A percentile compares a stretch with the other conserved stretches of the same genome.
These are phyloP conservation scores for Jamesozyma piceae DNA, from an alignment of 805 yeast genomes.

Conservation along the genomic window DNA sequence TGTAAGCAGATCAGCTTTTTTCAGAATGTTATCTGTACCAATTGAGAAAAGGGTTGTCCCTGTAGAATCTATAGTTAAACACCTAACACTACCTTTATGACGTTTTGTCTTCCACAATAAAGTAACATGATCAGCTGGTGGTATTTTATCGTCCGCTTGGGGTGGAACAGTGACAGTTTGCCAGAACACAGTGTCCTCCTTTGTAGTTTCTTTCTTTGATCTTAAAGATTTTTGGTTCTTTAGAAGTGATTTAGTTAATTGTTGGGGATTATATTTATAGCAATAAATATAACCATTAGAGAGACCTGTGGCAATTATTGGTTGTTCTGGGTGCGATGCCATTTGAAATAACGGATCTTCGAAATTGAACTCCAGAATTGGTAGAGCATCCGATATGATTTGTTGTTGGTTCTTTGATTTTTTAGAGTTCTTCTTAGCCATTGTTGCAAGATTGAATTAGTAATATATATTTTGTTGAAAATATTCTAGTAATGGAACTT, in stretches of 20 bases:
- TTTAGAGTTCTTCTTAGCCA: slow-evolving; percentile 12
- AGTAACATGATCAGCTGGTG: slow-evolving; percentile 26
- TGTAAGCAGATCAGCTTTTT: slow-evolving; percentile 57
- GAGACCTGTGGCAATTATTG: slow-evolving; percentile 59
- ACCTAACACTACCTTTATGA: slow-evolving; percentile 82
- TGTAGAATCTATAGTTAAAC: slow-evolving; percentile 47
- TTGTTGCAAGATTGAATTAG: neutral
- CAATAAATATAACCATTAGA: slow-evolving; percentile 72
- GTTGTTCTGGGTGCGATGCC: slow-evolving; percentile 69
- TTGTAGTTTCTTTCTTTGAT: slow-evolving; percentile 20
- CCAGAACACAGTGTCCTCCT: slow-evolving; percentile 34
- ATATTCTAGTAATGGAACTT: neutral
- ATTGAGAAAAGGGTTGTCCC: slow-evolving; percentile 51
- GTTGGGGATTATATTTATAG: slow-evolving; percentile 45
- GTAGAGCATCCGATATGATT: slow-evolving; percentile 13
- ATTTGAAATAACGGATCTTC: slow-evolving; percentile 64
- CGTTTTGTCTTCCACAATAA: slow-evolving; percentile 75
- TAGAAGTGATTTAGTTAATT: slow-evolving; percentile 30
- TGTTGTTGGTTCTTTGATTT: slow-evolving; percentile 13
- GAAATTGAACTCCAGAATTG: slow-evolving; percentile 32
- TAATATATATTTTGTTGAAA: neutral
- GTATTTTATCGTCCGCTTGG: slow-evolving; percentile 4
- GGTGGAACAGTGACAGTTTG: slow-evolving; percentile 17
- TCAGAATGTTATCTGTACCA: slow-evolving; percentile 74
- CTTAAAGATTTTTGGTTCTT: slow-evolving; percentile 2